A percentile compares a stretch with the other conserved stretches of the same genome.
Conservation (phyloP, 306 rosid genomes). For the Inga oerstediana region DNA sequence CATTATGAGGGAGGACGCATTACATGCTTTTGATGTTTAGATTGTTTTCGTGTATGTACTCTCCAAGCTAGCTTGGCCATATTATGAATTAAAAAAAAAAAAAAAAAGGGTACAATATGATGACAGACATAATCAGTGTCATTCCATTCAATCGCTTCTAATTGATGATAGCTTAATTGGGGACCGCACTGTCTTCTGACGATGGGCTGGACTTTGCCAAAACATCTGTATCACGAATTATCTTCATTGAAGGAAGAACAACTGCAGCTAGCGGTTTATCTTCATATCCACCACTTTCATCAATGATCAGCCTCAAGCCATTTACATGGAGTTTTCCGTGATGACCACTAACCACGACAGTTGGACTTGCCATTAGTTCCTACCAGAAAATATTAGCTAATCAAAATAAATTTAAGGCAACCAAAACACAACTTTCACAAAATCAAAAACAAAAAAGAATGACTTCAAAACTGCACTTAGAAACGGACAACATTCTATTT, state of each 20-base stretch:
- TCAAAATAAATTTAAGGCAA: constrained; percentile 21
- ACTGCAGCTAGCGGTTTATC: constrained; percentile 77
- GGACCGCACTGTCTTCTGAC: neutral
- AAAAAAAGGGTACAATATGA: neutral
- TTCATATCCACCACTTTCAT: constrained; percentile 72
- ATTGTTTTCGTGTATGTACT: too few species aligned
- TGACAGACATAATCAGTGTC: neutral
- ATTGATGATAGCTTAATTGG: constrained; percentile 1
- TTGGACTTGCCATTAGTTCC: constrained; percentile 62
- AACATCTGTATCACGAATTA: constrained; percentile 66
- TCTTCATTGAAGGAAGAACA: constrained; percentile 75
- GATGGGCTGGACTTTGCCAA: constrained; percentile 29
- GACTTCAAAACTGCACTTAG: neutral
- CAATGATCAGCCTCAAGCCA: constrained; percentile 76
- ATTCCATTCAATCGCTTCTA: neutral
- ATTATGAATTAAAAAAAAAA: too few species aligned
- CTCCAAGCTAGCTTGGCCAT: too few species aligned
- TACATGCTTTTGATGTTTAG: too few species aligned
- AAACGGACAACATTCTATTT: neutral
- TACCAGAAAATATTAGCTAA: constrained; percentile 27
- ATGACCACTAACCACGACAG: constrained; percentile 83
- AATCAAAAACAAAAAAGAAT: neutral
- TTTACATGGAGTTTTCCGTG: constrained; percentile 79
- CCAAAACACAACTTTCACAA: neutral
- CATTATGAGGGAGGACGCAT: too few species aligned